Evolutionary conservation across 768 basidiomycete genomes (phyloP).

Genomic region (Podaxis sp.): DNA sequence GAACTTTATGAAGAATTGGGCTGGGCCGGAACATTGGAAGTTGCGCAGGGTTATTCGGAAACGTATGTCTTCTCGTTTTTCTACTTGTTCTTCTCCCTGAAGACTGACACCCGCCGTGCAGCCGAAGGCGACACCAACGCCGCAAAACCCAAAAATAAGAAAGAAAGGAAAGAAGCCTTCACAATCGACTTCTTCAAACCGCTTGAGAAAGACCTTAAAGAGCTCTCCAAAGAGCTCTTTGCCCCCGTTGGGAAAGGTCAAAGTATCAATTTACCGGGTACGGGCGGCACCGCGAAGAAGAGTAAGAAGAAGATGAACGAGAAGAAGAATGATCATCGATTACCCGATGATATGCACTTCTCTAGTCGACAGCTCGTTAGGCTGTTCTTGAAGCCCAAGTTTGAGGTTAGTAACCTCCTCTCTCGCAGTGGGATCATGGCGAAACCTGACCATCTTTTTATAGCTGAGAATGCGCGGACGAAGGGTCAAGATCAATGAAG

Average conservation of each 20-base stretch:
- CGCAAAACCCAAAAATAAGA: constrained; percentile 47
- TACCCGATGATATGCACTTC: constrained; percentile 99
- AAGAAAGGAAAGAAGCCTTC: constrained; percentile 76
- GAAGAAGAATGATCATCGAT: constrained; percentile 66
- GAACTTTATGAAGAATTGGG: constrained; percentile 90
- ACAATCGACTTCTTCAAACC: constrained; percentile 75
- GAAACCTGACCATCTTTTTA: constrained; percentile 10
- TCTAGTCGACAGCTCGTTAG: constrained; percentile 85
- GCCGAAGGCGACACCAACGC: constrained; percentile 40
- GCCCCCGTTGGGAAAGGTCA: constrained; percentile 68
- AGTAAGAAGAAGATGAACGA: constrained; percentile 53
- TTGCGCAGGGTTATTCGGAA: constrained; percentile 74
- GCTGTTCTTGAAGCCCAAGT: constrained; percentile 94
- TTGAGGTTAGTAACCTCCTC: constrained; percentile 57
- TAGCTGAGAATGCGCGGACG: constrained; percentile 87
- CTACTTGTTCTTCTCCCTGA: background rate
- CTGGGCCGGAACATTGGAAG: constrained; percentile 99
- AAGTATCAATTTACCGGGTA: constrained; percentile 63
- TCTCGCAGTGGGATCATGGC: background rate
- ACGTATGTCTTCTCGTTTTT: constrained; percentile 42
- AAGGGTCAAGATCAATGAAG: constrained; percentile 48
- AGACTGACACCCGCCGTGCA: constrained; percentile 14
- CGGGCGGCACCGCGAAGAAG: constrained; percentile 36
- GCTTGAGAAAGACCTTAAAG: constrained; percentile 54
- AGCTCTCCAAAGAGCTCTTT: constrained; percentile 68